Base-by-base conservation (phyloP, 164 flowering plant species). In the Brasenia schreberi region DNA sequence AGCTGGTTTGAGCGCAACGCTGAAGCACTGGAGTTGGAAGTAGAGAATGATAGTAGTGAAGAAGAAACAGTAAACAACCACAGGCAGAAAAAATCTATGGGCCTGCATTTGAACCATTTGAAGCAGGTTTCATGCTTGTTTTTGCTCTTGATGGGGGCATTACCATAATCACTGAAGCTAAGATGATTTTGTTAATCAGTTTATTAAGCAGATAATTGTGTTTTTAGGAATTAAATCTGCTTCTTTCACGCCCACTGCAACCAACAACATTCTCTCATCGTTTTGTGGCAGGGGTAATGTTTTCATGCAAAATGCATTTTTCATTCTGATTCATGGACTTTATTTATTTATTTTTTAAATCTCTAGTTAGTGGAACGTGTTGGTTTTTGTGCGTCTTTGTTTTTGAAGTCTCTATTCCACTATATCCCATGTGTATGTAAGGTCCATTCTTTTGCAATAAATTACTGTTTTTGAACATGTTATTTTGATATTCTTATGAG, bases 1-100 rank as follows among this genome's bases (percentile, higher is more conserved):
- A 89, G 71, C 80, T 91, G 97, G 99, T 69, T 85, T 33, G 84
- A 88, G 71, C 79, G 84, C 68, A 88, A 79, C 81, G 97, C 99
- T 66, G 87, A 89, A 75, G 77, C 90, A 7, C 66, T 87, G n/a
- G 94, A 85, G 61, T 69, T 91, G 74, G 74, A 66, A 65, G 18
- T 87, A 74, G 97, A 94, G 17, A 85, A 87, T 67, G 64, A 84
- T 73, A 88, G 85, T 61, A 87, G 94, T 74, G 97, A 94, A 71
- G 99, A 91, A 61, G 97, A 91, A 73, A 85, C 76, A 77, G 94
- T 76, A 64, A 83, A 74, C 72, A 83, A 64, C 18, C 65, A 63
- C 78, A 88, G 77, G 80, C 78, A 77, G 72, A 89, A 79, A 72
- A 94, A 84, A 79, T 72, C 70, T 53, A 77, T 65, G 70, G 79